phyloP scores from a whole-genome alignment of 768 basidiomycete genomes.

The Chalciporus pseudorubinellus region DNA sequence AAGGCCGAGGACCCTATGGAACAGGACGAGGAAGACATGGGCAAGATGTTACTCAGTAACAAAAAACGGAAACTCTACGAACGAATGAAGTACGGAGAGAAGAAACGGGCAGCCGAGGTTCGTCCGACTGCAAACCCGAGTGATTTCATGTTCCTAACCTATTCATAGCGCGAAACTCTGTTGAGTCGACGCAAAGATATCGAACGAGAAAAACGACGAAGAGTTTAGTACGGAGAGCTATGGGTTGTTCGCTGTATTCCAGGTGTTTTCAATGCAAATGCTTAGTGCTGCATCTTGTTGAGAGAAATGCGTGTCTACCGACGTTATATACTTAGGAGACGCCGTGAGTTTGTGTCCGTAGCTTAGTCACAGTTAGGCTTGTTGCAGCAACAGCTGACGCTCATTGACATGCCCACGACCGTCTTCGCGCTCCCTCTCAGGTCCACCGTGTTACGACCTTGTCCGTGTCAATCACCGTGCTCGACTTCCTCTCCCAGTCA shows the following conservation, averaged over 20 bases:
- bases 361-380: neutral
- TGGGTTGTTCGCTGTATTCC: neutral
- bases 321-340: too few relatives aligned
- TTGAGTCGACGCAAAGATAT: constrained; percentile 57
- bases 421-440: constrained; percentile 3
- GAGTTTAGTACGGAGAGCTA: constrained; percentile 22
- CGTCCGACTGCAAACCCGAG: constrained; percentile 25
- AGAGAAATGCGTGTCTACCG: too few relatives aligned
- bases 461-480: neutral
- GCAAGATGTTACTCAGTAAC: constrained; percentile 98
- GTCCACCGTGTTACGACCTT: neutral
- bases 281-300: too few relatives aligned
- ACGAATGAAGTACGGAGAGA: constrained; percentile 85
- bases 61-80: constrained; percentile 92
- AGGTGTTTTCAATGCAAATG: neutral
- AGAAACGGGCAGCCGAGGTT: constrained; percentile 78
- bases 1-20: constrained; percentile 36
- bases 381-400: neutral
- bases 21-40: constrained; percentile 73
- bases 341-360: neutral
- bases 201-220: constrained; percentile 50
- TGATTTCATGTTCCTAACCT: constrained; percentile 8
- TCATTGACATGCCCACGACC: constrained; percentile 7
- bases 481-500: neutral
- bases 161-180: constrained; percentile 54